Base-by-base conservation (phyloP, 2,329 filamentous ascomycete genomes). In the Thelonectria rubi region DNA sequence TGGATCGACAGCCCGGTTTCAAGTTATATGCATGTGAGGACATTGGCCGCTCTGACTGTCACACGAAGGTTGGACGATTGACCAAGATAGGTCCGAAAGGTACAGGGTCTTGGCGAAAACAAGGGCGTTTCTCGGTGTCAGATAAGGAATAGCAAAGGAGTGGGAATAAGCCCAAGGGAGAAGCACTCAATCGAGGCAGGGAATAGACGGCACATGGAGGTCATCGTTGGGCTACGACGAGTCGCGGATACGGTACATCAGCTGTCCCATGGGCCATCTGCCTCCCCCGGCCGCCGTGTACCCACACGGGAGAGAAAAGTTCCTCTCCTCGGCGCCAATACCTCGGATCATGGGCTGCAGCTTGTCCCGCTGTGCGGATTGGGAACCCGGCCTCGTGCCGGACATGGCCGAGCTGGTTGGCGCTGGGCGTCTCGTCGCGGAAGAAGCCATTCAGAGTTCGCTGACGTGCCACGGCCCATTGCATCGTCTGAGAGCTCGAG, bases 341-440 rank as follows among this genome's bases (percentile, higher is more conserved):
- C 46, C 57, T 32, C 39, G 40, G 57, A 55, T 45, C 30, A 30
- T 30, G 40, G 11, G 40, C n/a, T 43, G 32, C 39, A n/a, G 26
- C 20, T 39, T 18, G 45, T 15, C 37, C 15, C 14, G 7, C 21
- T 43, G 46, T 47, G 49, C 26, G 51, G 57, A 55, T 46, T 55
- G 45, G 32, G 11, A 37, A 21, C 50, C 51, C 40, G 30, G 46
- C 37, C 47, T 50, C 57, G 45, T 59, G 46, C 18, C 51, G 30
- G 51, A 48, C 51, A 55, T 48, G 52, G 39, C 51, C 58, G 55
- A 67, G 20, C 9, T 47, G 46, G 57, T 68, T 68, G 51, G 34
- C 34, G 11, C 8, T 15, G 11, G 3, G 65, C 42, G 34, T 39
- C 42, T 48, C 17, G 9, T 20, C 2, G 42, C 20, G 9, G 21